These are phyloP conservation scores for Cercospora zeae-maydis DNA, from an alignment of 2,329 filamentous ascomycete genomes.

Conservation along the genomic window DNA sequence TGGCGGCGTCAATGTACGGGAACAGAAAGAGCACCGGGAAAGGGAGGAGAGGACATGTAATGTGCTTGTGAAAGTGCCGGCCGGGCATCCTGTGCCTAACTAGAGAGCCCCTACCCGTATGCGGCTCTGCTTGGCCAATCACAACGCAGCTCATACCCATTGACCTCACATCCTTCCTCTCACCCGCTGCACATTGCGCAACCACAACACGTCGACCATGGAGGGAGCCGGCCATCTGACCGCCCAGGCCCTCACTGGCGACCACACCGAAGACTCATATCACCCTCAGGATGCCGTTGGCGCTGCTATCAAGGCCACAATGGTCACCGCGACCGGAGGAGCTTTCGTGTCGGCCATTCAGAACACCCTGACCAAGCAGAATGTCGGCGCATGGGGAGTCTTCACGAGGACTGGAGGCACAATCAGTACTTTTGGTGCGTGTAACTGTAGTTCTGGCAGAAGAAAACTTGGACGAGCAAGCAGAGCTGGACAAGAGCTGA, in stretches of 20 bases:
- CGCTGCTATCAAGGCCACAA: slow-evolving; percentile 60
- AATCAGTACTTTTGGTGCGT: slow-evolving; percentile 63
- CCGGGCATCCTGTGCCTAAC: background rate
- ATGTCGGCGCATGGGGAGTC: slow-evolving; percentile 75
- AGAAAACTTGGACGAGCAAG: background rate
- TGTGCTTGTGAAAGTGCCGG: background rate
- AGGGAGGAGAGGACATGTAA: background rate
- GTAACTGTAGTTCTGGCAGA: background rate
- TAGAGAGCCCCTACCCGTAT: background rate
- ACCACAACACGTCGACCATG: slow-evolving; percentile 43
- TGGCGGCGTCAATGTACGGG: background rate
- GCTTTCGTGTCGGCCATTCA: slow-evolving; percentile 72
- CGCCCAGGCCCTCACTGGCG: slow-evolving; percentile 40
- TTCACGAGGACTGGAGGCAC: slow-evolving; percentile 75
- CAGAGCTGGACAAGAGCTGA: background rate
- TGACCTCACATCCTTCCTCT: slow-evolving; percentile 1
- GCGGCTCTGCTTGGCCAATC: slow-evolving; percentile 1
- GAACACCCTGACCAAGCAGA: slow-evolving; percentile 80
- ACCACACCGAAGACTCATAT: slow-evolving; percentile 44
- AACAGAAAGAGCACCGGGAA: background rate
- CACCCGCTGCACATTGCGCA: background rate
- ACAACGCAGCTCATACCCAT: background rate
- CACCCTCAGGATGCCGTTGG: slow-evolving; percentile 72
- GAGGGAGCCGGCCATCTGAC: slow-evolving; percentile 37
- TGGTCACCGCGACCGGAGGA: slow-evolving; percentile 65